Evolutionary conservation across 108 stramenopile species (phyloP).

Genomic region (Cyclostephanos tholiformis): DNA sequence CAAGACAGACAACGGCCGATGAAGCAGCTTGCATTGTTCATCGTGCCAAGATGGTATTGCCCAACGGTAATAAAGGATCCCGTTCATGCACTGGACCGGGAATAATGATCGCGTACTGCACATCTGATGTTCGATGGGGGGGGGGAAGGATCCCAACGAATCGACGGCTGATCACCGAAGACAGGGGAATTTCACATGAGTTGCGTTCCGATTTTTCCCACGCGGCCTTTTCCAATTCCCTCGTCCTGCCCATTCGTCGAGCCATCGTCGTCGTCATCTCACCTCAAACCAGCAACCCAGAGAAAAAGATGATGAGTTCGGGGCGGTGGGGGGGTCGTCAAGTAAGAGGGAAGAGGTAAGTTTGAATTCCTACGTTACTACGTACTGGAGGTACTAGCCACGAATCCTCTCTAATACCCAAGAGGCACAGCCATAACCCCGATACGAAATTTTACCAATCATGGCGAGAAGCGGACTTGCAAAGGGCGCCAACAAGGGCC

Average conservation of each 20-base stretch:
- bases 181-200: not conserved
- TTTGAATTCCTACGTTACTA: conserved; percentile 26
- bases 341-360: conserved; percentile 11
- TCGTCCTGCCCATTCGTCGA: not conserved
- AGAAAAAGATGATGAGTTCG: not conserved
- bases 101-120: too few relatives aligned
- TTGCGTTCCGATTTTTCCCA: not conserved
- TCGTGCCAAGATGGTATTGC: conserved; percentile 16
- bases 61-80: not conserved
- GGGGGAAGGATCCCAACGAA: not conserved
- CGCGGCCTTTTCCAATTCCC: not conserved
- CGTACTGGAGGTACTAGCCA: not conserved
- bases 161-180: not conserved
- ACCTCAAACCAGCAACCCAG: not conserved
- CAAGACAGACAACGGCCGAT: conserved; percentile 26
- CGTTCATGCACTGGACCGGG: not conserved
- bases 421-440: not conserved
- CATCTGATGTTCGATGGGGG: too few relatives aligned
- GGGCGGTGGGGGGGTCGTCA: not conserved
- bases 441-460: conserved; percentile 26
- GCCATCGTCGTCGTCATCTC: conserved; percentile 5
- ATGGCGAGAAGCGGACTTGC: conserved; percentile 87
- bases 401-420: not conserved
- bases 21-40: conserved; percentile 26
- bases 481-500: conserved; percentile 82